Evolutionary conservation across 148 eudicot genomes (phyloP), one percentile per base, ranked within the genome.

Genomic region (Cornus kousa): DNA sequence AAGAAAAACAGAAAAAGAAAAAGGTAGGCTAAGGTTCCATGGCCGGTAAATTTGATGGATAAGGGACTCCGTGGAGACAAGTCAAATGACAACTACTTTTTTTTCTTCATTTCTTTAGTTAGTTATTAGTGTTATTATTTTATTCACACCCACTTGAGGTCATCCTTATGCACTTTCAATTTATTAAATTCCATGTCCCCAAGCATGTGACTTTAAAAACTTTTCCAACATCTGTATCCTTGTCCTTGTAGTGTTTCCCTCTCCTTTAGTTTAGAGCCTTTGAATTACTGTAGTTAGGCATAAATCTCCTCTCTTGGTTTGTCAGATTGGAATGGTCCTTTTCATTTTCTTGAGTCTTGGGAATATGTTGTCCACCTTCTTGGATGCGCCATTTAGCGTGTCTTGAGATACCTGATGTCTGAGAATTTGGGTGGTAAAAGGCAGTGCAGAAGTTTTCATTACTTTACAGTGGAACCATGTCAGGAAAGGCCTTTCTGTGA

Each of bases 401-500:
- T 8, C 71, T 31, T 68, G 71, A 39, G 32, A 68, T 22, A 12
- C 71, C 71, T 35, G 71, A 13, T 33, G 39, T 68, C 4, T 31
- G 71, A 11, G 28, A 31, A 10, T 67, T 67, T 24, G 35, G 37
- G 10, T 67, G 70, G 35, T 24, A 24, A 67, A 67, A 31, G 32
- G 46, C 53, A 48, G 53, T 7, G 9, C 53, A 48, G 53, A 48
- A 48, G 9, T 1, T 48, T 11, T 48, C 53, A 4, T 9, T 74
- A 43, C 24, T 33, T 31, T 8, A 74, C 23, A 12, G 57, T 9
- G 43, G 31, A 73, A 57, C 24, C 31, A 60, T 5, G 31, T 35
- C 22, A 74, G 66, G 77, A 74, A 60, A 60, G 32, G 19, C 16
- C 59, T 74, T 35, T 24, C 19, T n/a, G 17, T 60, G 50, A 74